Percentiles rank a stretch among this genome's conserved stretches.
These are phyloP conservation scores for Daldinia eschscholtzii DNA, from an alignment of 2,329 filamentous ascomycete species.

Conservation along the genomic window DNA sequence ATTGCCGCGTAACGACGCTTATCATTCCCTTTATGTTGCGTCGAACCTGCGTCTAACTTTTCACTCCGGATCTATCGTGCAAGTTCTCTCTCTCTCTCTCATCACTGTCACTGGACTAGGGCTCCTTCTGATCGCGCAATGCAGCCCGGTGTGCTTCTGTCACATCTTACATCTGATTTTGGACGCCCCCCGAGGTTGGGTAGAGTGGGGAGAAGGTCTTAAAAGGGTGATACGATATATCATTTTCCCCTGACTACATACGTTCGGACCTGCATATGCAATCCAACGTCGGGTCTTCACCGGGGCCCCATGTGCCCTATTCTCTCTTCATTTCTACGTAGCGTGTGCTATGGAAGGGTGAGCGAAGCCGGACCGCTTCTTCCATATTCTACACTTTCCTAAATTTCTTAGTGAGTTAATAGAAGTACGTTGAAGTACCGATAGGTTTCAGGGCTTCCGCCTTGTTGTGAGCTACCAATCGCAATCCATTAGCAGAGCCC, in stretches of 20 bases:
- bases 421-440: constrained; percentile 11
- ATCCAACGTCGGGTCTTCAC: constrained; percentile 41
- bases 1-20: constrained; percentile 23
- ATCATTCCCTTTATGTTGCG: constrained; percentile 23
- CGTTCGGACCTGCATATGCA: constrained; percentile 39
- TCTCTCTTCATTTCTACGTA: constrained; percentile 16
- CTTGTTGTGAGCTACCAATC: constrained; percentile 28
- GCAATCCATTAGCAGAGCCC: constrained; percentile 20
- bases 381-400: constrained; percentile 17
- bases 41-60: constrained; percentile 20
- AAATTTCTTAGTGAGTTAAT: not conserved
- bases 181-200: constrained; percentile 32
- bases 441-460: constrained; percentile 27
- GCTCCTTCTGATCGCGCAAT: constrained; percentile 36
- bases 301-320: constrained; percentile 22
- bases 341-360: constrained; percentile 23
- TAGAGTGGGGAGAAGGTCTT: constrained; percentile 29
- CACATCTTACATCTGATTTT: constrained; percentile 42
- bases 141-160: constrained; percentile 34
- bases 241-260: constrained; percentile 41
- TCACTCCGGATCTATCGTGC: constrained; percentile 19
- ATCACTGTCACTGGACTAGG: constrained; percentile 35
- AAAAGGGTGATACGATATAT: constrained; percentile 41
- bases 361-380: constrained; percentile 27
- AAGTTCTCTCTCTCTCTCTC: constrained; percentile 15